These are phyloP conservation scores for Boletales sp. DNA, from an alignment of 768 basidiomycete genomes.

Conservation along the genomic window DNA sequence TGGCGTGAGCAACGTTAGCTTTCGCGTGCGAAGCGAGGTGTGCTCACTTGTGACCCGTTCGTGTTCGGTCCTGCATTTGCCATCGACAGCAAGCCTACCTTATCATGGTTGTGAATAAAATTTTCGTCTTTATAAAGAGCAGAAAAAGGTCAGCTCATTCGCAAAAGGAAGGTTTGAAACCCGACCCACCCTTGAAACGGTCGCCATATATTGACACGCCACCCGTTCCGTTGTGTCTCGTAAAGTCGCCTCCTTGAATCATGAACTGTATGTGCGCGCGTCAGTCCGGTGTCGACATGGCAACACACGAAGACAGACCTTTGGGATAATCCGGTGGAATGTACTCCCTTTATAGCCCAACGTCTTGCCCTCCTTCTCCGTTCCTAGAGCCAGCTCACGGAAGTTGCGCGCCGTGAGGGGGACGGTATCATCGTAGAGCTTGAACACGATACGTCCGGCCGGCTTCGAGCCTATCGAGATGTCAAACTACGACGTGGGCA, in stretches of 20 bases:
- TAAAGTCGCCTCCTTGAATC: slow-evolving; percentile 89
- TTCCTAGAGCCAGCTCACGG: slow-evolving; percentile 68
- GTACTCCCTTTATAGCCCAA: slow-evolving; percentile 67
- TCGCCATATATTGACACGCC: slow-evolving; percentile 86
- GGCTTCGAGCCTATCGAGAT: slow-evolving; percentile 56
- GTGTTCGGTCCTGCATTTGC: slow-evolving; percentile 85
- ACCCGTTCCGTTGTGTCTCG: slow-evolving; percentile 68
- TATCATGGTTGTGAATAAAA: slow-evolving; percentile 60
- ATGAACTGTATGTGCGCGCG: slow-evolving; percentile 52
- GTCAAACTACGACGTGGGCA: slow-evolving; percentile 48
- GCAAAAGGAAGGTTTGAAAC: neutral
- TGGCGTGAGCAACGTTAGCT: neutral
- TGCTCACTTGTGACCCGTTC: slow-evolving; percentile 69
- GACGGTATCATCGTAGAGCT: slow-evolving; percentile 79
- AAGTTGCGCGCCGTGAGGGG: slow-evolving; percentile 81
- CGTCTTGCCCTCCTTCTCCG: slow-evolving; percentile 40
- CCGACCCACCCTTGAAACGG: slow-evolving; percentile 61
- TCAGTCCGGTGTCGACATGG: neutral
- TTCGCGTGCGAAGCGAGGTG: neutral
- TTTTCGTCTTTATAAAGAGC: slow-evolving; percentile 52
- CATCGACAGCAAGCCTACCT: slow-evolving; percentile 73
- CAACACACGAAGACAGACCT: slow-evolving; percentile 33
- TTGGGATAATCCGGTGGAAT: slow-evolving; percentile 75
- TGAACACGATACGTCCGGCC: slow-evolving; percentile 74
- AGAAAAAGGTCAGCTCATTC: neutral